These are phyloP conservation scores for Globomyces sp. DNA, from an alignment of 371 early-diverging fungal genomes.

Conservation along the genomic window DNA sequence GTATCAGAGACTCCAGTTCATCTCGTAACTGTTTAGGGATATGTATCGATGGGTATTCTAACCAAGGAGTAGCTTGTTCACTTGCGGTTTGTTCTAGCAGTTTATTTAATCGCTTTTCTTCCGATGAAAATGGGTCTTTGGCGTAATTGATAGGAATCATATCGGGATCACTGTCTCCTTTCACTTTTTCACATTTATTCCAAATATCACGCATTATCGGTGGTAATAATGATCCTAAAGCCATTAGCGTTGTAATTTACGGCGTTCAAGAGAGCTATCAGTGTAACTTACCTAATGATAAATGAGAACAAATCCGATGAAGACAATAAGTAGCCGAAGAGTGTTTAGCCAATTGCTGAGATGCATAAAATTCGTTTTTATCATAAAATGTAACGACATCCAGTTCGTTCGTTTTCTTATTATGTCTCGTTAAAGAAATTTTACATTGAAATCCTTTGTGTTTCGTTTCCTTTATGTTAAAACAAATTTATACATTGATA, in stretches of 20 bases:
- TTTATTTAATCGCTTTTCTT: slow-evolving; percentile 43
- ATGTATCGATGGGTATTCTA: slow-evolving; percentile 65
- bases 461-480: slow-evolving; percentile 11
- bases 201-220: slow-evolving; percentile 73
- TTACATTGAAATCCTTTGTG: slow-evolving; percentile 56
- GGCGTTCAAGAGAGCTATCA: too few relatives aligned
- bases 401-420: slow-evolving; percentile 69
- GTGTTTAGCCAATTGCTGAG: slow-evolving; percentile 74
- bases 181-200: slow-evolving; percentile 37
- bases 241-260: too few relatives aligned
- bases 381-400: slow-evolving; percentile 53
- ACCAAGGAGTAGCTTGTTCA: slow-evolving; percentile 53
- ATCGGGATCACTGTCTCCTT: slow-evolving; percentile 19
- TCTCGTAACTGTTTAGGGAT: slow-evolving; percentile 72
- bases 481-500: slow-evolving; percentile 4
- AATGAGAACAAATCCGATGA: slow-evolving; percentile 73
- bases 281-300: slow-evolving; percentile 61
- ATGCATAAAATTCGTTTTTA: slow-evolving; percentile 43
- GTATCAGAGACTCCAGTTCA: slow-evolving; percentile 51
- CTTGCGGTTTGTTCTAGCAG: slow-evolving; percentile 19
- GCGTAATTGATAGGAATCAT: slow-evolving; percentile 58
- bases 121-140: slow-evolving; percentile 73
- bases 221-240: slow-evolving; percentile 48
- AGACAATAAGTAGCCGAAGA: slow-evolving; percentile 76
- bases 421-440: slow-evolving; percentile 62